Evolutionary conservation across 2,329 filamentous ascomycete species (phyloP), one percentile per base, ranked within the genome.

Genomic region (Ophiognomonia clavigignenti-juglandacearum): DNA sequence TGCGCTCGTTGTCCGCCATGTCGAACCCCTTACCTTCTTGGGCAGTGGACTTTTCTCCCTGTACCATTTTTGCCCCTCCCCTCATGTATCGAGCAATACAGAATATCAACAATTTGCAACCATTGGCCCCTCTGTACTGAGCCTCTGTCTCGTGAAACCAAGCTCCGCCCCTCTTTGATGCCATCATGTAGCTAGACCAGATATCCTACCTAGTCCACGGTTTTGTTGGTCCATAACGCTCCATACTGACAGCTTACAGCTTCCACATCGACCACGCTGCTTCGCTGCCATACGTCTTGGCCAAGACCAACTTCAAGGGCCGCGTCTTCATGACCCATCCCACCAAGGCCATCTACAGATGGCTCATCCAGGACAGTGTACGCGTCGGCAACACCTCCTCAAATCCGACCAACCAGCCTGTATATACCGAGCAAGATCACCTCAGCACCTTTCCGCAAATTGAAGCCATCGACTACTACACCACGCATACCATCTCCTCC

Each of bases 311-410:
- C 66, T 98, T 98, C 73, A 86, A 87, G 55, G 93, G 93, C 40
- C 83, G 91, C 19, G 92, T 97, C 52, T 97, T 96, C 72, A 98
- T 97, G 92, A 98, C 93, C 43, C 93, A 98, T 72, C 90, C 93
- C 2, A 98, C 93, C 39, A 97, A 98, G 67, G 93, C 93, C 58
- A 98, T 98, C 64, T 98, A 98, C 78, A 97, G 97, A 70, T 97
- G 93, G 92, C 82, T 97, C 43, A 96, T 97, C 53, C 90, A 96
- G 66, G 93, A 98, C 68, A 95, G 90, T 56, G 88, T 98, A 37
- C 85, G 93, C 50, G 91, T 98, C 24, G 86, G 85, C 63, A 86
- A 83, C 60, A 83, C 78, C 4, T 82, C 80, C 2, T 81, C 79
- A 9, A 79, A 80, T 54, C 70, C 74, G 45, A 75, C 73, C 0